phyloP scores from a whole-genome alignment of 2,329 filamentous ascomycete species.

The Pseudopithomyces maydicus region DNA sequence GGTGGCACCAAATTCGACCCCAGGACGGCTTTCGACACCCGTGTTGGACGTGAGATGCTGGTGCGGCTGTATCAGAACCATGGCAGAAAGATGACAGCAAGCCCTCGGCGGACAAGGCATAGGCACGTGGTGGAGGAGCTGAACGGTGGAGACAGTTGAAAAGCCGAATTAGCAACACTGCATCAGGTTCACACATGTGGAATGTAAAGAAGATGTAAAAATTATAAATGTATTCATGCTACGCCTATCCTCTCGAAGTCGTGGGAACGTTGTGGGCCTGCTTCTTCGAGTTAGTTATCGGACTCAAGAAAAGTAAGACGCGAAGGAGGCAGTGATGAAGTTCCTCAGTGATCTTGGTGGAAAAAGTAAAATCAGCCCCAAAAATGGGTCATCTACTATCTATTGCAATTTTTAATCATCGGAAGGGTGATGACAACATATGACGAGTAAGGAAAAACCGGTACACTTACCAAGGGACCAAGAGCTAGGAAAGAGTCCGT shows the following conservation, averaged over 20 bases:
- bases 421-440: constrained; percentile 46
- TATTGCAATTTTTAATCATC: constrained; percentile 71
- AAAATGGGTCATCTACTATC: constrained; percentile 68
- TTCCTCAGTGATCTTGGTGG: constrained; percentile 73
- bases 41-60: constrained; percentile 33
- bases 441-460: constrained; percentile 2
- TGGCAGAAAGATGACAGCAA: constrained; percentile 38
- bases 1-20: constrained; percentile 40
- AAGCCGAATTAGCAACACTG: too few relatives aligned
- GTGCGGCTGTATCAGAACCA: constrained; percentile 38
- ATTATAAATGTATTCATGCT: neutral
- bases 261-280: neutral
- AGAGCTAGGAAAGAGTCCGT: neutral
- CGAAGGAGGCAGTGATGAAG: constrained; percentile 17
- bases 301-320: constrained; percentile 6
- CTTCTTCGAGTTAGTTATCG: constrained; percentile 26
- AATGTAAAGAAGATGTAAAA: too few relatives aligned
- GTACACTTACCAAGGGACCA: constrained; percentile 16
- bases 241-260: neutral
- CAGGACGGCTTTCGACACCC: constrained; percentile 24
- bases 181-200: too few relatives aligned
- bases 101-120: constrained; percentile 12
- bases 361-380: constrained; percentile 61
- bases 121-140: neutral
- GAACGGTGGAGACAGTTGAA: neutral